phyloP scores from a whole-genome alignment of 2,329 filamentous ascomycete genomes.

The Ascocoryne sarcoides region DNA sequence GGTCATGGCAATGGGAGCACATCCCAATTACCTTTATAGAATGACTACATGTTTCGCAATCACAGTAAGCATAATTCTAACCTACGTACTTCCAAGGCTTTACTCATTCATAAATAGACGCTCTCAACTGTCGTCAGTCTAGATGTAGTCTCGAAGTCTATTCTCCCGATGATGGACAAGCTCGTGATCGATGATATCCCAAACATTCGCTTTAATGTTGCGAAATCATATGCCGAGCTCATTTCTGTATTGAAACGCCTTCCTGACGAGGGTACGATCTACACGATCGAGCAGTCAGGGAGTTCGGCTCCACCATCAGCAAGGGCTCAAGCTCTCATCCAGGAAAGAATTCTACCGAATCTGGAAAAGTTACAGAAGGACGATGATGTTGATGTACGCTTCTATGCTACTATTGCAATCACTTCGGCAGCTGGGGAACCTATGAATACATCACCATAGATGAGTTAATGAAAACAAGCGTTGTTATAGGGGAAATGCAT shows the following conservation, averaged over 20 bases:
- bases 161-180: slow-evolving; percentile 92
- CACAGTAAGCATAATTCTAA: slow-evolving; percentile 57
- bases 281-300: slow-evolving; percentile 74
- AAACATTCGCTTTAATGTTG: slow-evolving; percentile 99
- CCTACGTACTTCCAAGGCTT: background rate
- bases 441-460: slow-evolving; percentile 43
- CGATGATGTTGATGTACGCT: slow-evolving; percentile 95
- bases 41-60: slow-evolving; percentile 99
- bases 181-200: slow-evolving; percentile 91
- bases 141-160: slow-evolving; percentile 84
- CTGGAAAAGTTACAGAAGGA: slow-evolving; percentile 94
- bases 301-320: slow-evolving; percentile 53
- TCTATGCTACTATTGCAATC: slow-evolving; percentile 88
- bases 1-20: slow-evolving; percentile 96
- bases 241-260: slow-evolving; percentile 88
- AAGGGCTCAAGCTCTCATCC: slow-evolving; percentile 69
- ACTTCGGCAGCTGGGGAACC: slow-evolving; percentile 40
- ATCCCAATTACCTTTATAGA: slow-evolving; percentile 97
- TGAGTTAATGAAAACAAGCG: slow-evolving; percentile 19
- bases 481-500: slow-evolving; percentile 17
- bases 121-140: slow-evolving; percentile 87
- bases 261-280: slow-evolving; percentile 79
- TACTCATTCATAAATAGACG: slow-evolving; percentile 50
- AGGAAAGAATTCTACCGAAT: slow-evolving; percentile 78
- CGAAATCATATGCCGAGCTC: slow-evolving; percentile 88